Percentiles rank a stretch among this genome's conserved stretches.
These are phyloP conservation scores for Serendipita vermifera DNA, from an alignment of 768 basidiomycete species.

Conservation along the genomic window DNA sequence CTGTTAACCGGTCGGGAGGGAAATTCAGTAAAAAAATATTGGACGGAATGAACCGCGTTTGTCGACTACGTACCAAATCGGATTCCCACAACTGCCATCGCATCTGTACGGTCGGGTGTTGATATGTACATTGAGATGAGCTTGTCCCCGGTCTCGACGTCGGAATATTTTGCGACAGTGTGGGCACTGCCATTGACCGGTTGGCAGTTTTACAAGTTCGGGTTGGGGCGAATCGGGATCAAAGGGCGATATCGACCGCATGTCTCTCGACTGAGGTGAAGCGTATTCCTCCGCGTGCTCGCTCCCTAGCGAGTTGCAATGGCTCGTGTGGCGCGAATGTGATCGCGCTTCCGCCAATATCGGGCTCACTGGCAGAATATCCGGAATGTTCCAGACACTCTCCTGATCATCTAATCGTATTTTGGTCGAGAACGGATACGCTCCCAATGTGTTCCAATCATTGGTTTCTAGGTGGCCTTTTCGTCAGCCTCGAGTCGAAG, in stretches of 20 bases:
- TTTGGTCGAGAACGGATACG: constrained; percentile 5
- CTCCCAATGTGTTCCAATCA: constrained; percentile 6
- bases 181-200: constrained; percentile 9
- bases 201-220: constrained; percentile 2
- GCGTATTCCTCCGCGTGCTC: background rate
- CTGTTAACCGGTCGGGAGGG: background rate
- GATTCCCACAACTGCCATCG: constrained; percentile 1
- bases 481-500: background rate
- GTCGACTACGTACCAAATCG: background rate
- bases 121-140: constrained; percentile 8
- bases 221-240: background rate
- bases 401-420: background rate
- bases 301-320: background rate
- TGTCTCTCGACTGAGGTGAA: constrained; percentile 1
- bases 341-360: too few species aligned
- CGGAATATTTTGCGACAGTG: constrained; percentile 3
- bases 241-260: background rate
- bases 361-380: too few species aligned
- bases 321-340: background rate
- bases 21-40: background rate
- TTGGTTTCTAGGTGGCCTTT: background rate
- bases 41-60: background rate
- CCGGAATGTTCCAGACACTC: too few species aligned
- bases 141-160: constrained; percentile 1
- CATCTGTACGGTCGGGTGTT: constrained; percentile 4